A percentile compares a stretch with the other conserved stretches of the same genome.
These are phyloP conservation scores for Kodamaea sagamina DNA, from an alignment of 805 yeast genomes.

Conservation along the genomic window DNA sequence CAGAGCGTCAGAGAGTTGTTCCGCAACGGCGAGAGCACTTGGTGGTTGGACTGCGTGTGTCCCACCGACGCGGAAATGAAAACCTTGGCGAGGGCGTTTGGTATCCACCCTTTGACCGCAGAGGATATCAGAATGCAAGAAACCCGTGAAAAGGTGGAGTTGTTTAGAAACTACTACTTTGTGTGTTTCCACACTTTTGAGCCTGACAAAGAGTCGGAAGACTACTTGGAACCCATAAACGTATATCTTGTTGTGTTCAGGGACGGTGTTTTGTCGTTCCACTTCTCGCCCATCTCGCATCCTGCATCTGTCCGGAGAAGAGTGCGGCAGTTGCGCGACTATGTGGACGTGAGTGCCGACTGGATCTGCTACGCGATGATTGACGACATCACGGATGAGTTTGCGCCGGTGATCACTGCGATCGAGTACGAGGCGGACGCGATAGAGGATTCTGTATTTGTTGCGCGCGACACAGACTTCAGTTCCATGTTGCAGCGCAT, in stretches of 20 bases:
- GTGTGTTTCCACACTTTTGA: constrained; percentile 97
- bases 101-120: constrained; percentile 96
- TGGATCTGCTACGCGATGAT: constrained; percentile 35
- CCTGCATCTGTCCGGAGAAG: constrained; percentile 32
- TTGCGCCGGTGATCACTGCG: constrained; percentile 31
- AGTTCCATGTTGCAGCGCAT: constrained; percentile 27
- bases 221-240: constrained; percentile 33
- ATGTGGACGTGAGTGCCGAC: constrained; percentile 32
- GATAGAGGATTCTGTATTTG: constrained; percentile 30
- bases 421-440: constrained; percentile 34
- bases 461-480: constrained; percentile 25
- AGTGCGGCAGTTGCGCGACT: constrained; percentile 32
- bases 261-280: constrained; percentile 32
- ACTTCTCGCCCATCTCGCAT: constrained; percentile 29
- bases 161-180: constrained; percentile 86
- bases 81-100: constrained; percentile 87
- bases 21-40: constrained; percentile 29
- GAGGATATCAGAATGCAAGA: constrained; percentile 97
- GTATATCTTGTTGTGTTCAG: constrained; percentile 31
- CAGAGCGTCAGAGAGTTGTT: constrained; percentile 25
- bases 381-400: constrained; percentile 34
- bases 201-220: constrained; percentile 53
- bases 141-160: constrained; percentile 94
- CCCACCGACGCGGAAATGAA: constrained; percentile 97
- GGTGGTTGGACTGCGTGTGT: constrained; percentile 81